Percentiles rank a stretch among this genome's conserved stretches.
phyloP scores from a whole-genome alignment of 202 grass and related monocot species.

The Dendrocalamus latiflorus region DNA sequence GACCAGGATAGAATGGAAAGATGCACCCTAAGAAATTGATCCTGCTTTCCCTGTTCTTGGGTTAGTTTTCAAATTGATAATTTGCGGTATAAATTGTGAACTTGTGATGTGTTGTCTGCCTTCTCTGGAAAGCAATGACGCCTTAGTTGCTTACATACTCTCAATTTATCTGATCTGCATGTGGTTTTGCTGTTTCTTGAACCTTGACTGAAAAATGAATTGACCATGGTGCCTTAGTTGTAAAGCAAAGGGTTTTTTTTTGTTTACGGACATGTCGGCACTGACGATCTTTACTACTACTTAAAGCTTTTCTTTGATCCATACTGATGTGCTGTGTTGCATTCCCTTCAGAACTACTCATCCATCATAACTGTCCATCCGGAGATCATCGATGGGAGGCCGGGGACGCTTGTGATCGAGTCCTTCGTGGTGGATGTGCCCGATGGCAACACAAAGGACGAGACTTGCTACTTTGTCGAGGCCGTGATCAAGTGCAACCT shows the following conservation, averaged over 20 bases:
- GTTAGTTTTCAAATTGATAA: not conserved
- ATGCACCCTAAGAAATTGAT: not conserved
- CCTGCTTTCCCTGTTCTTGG: not conserved
- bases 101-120: not conserved
- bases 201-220: not conserved
- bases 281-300: not conserved
- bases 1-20: not conserved
- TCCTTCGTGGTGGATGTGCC: constrained; percentile 89
- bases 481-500: constrained; percentile 97
- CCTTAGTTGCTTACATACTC: not conserved
- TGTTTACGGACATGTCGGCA: not conserved
- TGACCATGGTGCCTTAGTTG: not conserved
- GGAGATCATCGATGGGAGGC: constrained; percentile 63
- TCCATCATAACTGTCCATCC: constrained; percentile 85
- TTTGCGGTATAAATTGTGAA: not conserved
- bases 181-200: constrained; percentile 2
- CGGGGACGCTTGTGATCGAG: constrained; percentile 77
- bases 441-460: constrained; percentile 79
- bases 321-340: constrained; percentile 19
- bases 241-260: not conserved
- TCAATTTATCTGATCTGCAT: not conserved
- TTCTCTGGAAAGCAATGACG: not conserved
- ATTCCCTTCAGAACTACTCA: constrained; percentile 81
- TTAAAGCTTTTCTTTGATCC: constrained; percentile 20
- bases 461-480: constrained; percentile 90